These are phyloP conservation scores for Coix lacrymajobi DNA, from an alignment of 176 grass and related monocot genomes.

Conservation along the genomic window DNA sequence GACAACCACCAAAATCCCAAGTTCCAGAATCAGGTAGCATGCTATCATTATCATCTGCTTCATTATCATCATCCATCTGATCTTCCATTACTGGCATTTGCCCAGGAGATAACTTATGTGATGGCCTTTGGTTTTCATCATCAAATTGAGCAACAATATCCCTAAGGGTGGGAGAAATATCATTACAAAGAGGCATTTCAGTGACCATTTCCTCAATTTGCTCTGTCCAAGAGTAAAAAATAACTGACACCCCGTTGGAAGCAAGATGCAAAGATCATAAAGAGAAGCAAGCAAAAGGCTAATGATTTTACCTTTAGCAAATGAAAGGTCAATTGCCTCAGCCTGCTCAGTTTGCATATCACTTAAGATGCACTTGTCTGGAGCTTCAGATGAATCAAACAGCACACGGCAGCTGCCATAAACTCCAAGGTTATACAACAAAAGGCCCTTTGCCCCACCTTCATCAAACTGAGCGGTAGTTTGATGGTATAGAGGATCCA, in stretches of 20 bases:
- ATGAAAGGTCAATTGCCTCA: constrained; percentile 71
- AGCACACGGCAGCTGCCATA: constrained; percentile 74
- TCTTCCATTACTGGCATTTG: constrained; percentile 51
- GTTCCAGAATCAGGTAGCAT: constrained; percentile 42
- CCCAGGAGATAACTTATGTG: constrained; percentile 30
- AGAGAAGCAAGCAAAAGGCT: neutral
- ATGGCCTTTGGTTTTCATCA: constrained; percentile 75
- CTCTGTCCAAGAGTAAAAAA: constrained; percentile 47
- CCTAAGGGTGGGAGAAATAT: constrained; percentile 81
- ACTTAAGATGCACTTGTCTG: constrained; percentile 58
- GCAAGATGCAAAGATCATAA: constrained; percentile 14
- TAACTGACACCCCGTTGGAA: constrained; percentile 6
- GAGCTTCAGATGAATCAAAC: constrained; percentile 94
- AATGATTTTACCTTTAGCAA: constrained; percentile 70
- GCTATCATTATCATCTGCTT: constrained; percentile 25
- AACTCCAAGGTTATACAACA: constrained; percentile 91
- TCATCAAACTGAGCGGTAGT: constrained; percentile 97
- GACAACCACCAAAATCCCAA: constrained; percentile 56
- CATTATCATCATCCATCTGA: constrained; percentile 22
- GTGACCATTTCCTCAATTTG: constrained; percentile 72
- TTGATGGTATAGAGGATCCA: constrained; percentile 97
- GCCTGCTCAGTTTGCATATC: constrained; percentile 34
- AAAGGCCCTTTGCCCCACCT: constrained; percentile 91
- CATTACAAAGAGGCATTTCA: constrained; percentile 56
- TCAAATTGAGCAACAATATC: constrained; percentile 88